Percentiles rank a stretch among this genome's conserved stretches.
These are phyloP conservation scores for Mycena maculata DNA, from an alignment of 768 basidiomycete species.

Conservation along the genomic window DNA sequence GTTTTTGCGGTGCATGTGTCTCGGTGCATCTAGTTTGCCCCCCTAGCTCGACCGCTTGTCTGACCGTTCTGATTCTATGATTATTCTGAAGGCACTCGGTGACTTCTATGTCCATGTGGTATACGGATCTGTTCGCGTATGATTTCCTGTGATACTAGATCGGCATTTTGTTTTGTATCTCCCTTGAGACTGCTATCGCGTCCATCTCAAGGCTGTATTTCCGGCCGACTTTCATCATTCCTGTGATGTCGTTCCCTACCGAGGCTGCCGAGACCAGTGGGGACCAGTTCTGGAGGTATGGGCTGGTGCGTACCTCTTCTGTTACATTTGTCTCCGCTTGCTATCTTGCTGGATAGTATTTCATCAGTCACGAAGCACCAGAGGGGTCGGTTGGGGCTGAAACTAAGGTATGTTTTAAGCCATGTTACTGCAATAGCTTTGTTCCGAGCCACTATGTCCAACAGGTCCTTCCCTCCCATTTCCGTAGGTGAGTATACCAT, in stretches of 20 bases:
- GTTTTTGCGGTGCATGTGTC: background rate
- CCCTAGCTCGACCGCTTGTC: background rate
- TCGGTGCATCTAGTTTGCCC: background rate
- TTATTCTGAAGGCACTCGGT: background rate
- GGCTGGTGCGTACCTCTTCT: background rate
- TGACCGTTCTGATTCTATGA: background rate
- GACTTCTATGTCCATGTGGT: background rate
- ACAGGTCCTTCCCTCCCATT: too few relatives aligned
- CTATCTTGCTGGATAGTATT: background rate
- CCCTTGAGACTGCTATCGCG: background rate
- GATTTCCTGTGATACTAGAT: background rate
- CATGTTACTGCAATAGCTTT: too few relatives aligned
- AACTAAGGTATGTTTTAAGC: background rate
- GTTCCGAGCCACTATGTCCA: too few relatives aligned
- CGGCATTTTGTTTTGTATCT: background rate
- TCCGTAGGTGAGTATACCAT: too few relatives aligned
- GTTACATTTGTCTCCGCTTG: background rate
- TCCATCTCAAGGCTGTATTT: background rate
- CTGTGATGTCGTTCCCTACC: background rate
- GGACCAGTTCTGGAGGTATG: background rate
- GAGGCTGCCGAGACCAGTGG: background rate
- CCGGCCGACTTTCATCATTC: background rate
- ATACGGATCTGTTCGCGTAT: background rate
- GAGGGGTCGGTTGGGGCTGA: background rate
- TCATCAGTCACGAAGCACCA: background rate